These are phyloP conservation scores for Euphorbia tirucalli DNA, from an alignment of 345 rosid genomes.

Conservation along the genomic window DNA sequence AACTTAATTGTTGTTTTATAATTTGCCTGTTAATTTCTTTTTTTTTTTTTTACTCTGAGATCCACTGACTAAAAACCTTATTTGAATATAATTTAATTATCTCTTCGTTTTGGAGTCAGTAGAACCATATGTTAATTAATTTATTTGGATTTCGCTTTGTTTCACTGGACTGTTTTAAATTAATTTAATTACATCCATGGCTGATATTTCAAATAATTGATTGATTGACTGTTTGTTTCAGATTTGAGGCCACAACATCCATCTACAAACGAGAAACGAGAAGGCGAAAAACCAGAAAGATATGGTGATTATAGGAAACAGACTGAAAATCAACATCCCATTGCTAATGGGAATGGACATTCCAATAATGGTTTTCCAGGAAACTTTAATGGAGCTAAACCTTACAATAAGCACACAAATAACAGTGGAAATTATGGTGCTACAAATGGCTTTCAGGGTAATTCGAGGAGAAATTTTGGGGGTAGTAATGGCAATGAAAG, in stretches of 20 bases:
- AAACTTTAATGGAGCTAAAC: background rate
- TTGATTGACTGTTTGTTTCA: background rate
- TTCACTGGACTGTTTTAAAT: background rate
- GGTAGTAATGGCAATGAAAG: background rate
- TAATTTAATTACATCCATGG: background rate
- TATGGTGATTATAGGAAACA: background rate
- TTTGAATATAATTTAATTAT: no score
- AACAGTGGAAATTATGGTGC: background rate
- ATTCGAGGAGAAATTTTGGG: background rate
- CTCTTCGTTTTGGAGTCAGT: no score
- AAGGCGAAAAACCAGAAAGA: background rate
- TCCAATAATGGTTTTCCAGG: background rate
- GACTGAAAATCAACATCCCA: background rate
- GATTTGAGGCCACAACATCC: background rate
- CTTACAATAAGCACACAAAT: background rate
- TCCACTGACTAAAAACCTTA: no score
- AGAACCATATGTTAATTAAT: no score
- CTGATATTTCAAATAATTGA: background rate
- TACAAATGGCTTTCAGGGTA: background rate
- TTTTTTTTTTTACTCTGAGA: no score
- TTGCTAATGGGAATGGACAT: background rate
- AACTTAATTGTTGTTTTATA: no score
- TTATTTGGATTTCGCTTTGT: background rate
- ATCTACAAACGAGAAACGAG: background rate
- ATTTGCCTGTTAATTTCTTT: no score